Percentiles rank a stretch among this genome's conserved stretches.
Evolutionary conservation across 1,284 basidiomycete genomes (phyloP).

Genomic region (Volvariella surrecta): DNA sequence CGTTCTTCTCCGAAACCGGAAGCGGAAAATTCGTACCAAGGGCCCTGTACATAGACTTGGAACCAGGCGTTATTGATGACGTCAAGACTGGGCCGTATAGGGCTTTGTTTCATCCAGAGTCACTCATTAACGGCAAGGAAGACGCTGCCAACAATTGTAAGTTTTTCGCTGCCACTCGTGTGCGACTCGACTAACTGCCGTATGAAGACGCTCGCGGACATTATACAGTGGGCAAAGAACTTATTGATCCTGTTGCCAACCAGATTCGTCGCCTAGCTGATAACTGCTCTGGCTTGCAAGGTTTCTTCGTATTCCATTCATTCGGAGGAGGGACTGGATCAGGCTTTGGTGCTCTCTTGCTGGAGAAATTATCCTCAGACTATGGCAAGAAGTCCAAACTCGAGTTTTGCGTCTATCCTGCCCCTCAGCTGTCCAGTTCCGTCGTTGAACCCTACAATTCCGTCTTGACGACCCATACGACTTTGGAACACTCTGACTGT

Average conservation of each 20-base stretch:
- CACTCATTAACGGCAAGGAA: constrained; percentile 98
- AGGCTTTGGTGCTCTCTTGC: constrained; percentile 94
- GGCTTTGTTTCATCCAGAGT: constrained; percentile 97
- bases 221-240: constrained; percentile 97
- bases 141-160: constrained; percentile 98
- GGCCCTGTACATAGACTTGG: constrained; percentile 95
- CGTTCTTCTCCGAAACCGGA: constrained; percentile 90
- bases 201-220: constrained; percentile 89
- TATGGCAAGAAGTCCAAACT: constrained; percentile 99
- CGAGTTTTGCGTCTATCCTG: constrained; percentile 98
- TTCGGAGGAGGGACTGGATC: constrained; percentile 99
- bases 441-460: constrained; percentile 99
- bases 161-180: constrained; percentile 19
- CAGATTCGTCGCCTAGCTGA: constrained; percentile 94
- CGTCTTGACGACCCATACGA: constrained; percentile 97
- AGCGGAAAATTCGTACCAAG: constrained; percentile 96
- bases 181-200: constrained; percentile 11
- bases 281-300: constrained; percentile 97
- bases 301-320: constrained; percentile 99
- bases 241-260: constrained; percentile 91
- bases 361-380: constrained; percentile 94
- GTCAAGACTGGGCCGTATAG: constrained; percentile 94
- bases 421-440: constrained; percentile 89
- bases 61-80: constrained; percentile 94
- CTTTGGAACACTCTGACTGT: constrained; percentile 98